These are phyloP conservation scores for Ogataea nonfermentans DNA, from an alignment of 805 yeast species.

Conservation along the genomic window DNA sequence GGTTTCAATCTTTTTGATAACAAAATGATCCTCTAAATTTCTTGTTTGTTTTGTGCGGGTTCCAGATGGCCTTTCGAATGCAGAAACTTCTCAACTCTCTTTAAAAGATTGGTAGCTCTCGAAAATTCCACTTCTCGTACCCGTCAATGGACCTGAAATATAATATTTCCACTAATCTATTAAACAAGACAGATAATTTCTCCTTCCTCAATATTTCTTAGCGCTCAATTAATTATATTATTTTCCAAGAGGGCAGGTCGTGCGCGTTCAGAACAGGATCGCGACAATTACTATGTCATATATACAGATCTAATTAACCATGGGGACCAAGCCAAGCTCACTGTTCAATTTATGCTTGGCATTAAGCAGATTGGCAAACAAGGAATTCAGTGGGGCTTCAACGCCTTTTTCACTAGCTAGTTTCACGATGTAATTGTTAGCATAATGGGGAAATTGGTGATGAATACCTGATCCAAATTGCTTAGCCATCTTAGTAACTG, in stretches of 20 bases:
- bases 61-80: too few species aligned
- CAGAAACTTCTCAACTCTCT: background rate
- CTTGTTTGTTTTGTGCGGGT: too few species aligned
- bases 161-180: background rate
- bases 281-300: slow-evolving; percentile 1
- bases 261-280: slow-evolving; percentile 3
- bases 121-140: background rate
- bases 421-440: slow-evolving; percentile 9
- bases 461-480: background rate
- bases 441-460: slow-evolving; percentile 3
- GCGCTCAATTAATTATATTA: slow-evolving; percentile 6
- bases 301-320: slow-evolving; percentile 1
- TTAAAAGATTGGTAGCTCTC: background rate
- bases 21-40: background rate
- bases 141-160: background rate
- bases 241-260: slow-evolving; percentile 7
- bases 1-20: background rate
- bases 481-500: slow-evolving; percentile 10
- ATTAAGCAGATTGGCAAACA: background rate
- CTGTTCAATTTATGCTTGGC: background rate
- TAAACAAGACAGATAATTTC: slow-evolving; percentile 5
- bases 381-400: slow-evolving; percentile 1
- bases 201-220: slow-evolving; percentile 4
- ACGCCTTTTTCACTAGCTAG: slow-evolving; percentile 4
- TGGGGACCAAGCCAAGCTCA: slow-evolving; percentile 1